A percentile compares a stretch with the other conserved stretches of the same genome.
Conservation (phyloP, 2,329 filamentous ascomycete genomes). For the Esteya vermicola region DNA sequence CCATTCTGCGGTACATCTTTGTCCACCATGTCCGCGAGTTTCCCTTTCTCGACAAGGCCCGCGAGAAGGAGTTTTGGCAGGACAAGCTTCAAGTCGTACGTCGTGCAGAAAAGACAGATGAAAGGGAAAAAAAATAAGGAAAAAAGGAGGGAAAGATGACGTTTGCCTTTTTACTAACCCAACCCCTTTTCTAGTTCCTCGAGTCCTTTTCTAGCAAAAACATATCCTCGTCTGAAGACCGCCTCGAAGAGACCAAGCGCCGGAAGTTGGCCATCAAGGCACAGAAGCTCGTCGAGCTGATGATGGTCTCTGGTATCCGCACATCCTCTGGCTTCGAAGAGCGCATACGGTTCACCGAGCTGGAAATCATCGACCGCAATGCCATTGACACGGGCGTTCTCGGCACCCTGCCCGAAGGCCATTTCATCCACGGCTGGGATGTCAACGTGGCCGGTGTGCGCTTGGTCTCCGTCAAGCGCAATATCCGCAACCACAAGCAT, state of each 20-base stretch:
- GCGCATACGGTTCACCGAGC: conserved; percentile 87
- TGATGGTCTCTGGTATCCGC: conserved; percentile 97
- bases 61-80: conserved; percentile 99
- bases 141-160: too few species aligned
- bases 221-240: conserved; percentile 92
- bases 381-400: conserved; percentile 84
- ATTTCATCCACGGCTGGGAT: conserved; percentile 92
- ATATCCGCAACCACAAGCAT: conserved; percentile 80
- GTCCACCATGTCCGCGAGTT: conserved; percentile 97
- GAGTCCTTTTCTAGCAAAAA: conserved; percentile 96
- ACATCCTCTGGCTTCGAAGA: conserved; percentile 97
- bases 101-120: conserved; percentile 13
- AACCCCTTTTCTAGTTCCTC: conserved; percentile 50
- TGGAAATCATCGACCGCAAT: conserved; percentile 88
- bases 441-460: conserved; percentile 87
- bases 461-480: conserved; percentile 67
- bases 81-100: conserved; percentile 87
- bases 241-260: conserved; percentile 90
- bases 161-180: background rate
- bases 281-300: conserved; percentile 90
- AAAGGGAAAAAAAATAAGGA: too few species aligned
- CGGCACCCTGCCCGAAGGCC: conserved; percentile 76
- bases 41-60: conserved; percentile 89
- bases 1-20: conserved; percentile 90
- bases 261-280: conserved; percentile 85